These are phyloP conservation scores for Drosera spatulata DNA, from an alignment of 179 eudicot genomes.

Conservation along the genomic window DNA sequence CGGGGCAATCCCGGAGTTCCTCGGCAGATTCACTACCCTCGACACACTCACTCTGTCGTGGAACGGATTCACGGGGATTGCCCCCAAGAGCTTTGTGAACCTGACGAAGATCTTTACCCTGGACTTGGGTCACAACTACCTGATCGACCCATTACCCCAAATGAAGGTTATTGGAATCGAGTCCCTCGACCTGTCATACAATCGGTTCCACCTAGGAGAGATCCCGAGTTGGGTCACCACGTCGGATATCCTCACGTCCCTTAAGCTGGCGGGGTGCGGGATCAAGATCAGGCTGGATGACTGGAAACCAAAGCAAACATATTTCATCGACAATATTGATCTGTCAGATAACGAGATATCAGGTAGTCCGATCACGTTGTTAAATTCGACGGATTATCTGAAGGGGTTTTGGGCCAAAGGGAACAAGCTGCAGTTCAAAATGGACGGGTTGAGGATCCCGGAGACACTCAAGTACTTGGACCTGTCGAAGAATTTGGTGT, in stretches of 20 bases:
- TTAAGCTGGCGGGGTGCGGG: conserved; percentile 50
- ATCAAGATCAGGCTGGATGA: conserved; percentile 38
- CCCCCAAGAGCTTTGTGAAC: conserved; percentile 35
- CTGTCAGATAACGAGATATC: conserved; percentile 42
- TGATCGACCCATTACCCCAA: conserved; percentile 39
- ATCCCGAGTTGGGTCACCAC: conserved; percentile 43
- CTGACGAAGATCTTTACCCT: conserved; percentile 47
- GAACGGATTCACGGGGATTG: conserved; percentile 29
- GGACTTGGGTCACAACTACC: conserved; percentile 30
- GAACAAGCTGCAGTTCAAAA: conserved; percentile 23
- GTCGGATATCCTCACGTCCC: conserved; percentile 32
- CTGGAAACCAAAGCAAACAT: conserved; percentile 35
- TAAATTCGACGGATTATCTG: conserved; percentile 30
- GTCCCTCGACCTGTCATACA: conserved; percentile 36
- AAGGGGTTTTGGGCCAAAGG: conserved; percentile 31
- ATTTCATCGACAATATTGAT: conserved; percentile 39
- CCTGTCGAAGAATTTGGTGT: conserved; percentile 31
- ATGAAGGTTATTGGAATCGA: conserved; percentile 37
- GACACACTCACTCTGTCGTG: conserved; percentile 39
- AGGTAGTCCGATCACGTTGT: conserved; percentile 28
- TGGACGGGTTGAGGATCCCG: conserved; percentile 20
- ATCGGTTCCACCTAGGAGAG: conserved; percentile 22
- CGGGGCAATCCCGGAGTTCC: conserved; percentile 36
- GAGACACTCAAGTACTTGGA: conserved; percentile 26
- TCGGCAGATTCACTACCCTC: conserved; percentile 25